These are phyloP conservation scores for Barnettozyma sucrosica DNA, from an alignment of 805 yeast species.

Conservation along the genomic window DNA sequence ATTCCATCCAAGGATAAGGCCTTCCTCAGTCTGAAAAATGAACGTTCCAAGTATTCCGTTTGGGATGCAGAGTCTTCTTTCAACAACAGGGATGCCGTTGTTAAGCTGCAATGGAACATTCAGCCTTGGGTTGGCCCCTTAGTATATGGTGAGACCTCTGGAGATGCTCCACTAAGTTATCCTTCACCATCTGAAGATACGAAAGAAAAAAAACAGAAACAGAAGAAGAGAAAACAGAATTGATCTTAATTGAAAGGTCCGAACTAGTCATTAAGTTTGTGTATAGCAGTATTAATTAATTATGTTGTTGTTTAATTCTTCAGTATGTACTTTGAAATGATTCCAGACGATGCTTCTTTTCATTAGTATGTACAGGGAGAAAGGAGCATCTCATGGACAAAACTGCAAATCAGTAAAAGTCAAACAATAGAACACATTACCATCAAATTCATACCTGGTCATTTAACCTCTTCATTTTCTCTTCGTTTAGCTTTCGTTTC, in stretches of 20 bases:
- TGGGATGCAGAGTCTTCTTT: conserved; percentile 72
- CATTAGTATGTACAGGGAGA: neutral
- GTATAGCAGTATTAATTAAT: neutral
- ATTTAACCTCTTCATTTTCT: neutral
- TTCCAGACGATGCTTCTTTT: neutral
- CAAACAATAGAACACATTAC: neutral
- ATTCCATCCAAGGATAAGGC: conserved; percentile 58
- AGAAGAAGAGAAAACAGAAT: neutral
- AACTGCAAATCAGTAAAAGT: neutral
- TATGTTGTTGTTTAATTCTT: neutral
- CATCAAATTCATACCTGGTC: neutral
- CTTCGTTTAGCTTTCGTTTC: conserved; percentile 3
- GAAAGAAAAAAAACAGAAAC: conserved; percentile 8
- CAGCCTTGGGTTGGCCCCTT: conserved; percentile 89
- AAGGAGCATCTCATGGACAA: neutral
- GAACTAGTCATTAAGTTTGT: neutral
- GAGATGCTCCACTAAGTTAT: conserved; percentile 19
- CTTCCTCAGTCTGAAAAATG: conserved; percentile 41
- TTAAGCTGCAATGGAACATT: conserved; percentile 81
- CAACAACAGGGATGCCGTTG: conserved; percentile 56
- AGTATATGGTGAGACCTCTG: conserved; percentile 53
- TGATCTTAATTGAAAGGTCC: neutral
- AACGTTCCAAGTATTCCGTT: conserved; percentile 70
- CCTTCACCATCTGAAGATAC: conserved; percentile 14
- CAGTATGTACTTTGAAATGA: neutral